phyloP scores from a whole-genome alignment of 441 rosid genomes.

The Erodium moschatum region DNA sequence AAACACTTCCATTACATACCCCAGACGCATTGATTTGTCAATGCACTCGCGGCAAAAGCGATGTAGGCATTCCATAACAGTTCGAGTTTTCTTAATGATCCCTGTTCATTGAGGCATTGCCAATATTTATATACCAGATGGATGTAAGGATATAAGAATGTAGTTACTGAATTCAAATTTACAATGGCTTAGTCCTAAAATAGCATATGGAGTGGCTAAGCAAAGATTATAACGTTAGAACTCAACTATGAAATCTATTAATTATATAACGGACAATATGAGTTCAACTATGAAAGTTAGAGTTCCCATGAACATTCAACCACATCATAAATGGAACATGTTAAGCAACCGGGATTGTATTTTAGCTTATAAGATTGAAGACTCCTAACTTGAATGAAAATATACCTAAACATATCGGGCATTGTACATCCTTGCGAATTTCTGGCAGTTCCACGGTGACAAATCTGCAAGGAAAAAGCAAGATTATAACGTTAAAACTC shows the following conservation, averaged over 20 bases:
- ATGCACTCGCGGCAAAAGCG: constrained; percentile 94
- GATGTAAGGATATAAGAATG: not conserved
- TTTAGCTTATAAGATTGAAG: not conserved
- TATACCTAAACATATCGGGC: constrained; percentile 86
- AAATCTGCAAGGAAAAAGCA: constrained; percentile 52
- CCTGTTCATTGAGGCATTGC: constrained; percentile 34
- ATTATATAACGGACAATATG: not conserved
- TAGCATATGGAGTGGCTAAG: not conserved
- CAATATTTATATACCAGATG: not conserved
- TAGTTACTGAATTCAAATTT: not conserved
- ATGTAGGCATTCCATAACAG: constrained; percentile 93
- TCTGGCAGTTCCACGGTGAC: constrained; percentile 53
- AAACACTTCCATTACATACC: constrained; percentile 40
- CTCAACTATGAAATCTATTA: not conserved
- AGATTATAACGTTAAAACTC: constrained; percentile 13
- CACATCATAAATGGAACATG: not conserved
- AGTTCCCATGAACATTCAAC: not conserved
- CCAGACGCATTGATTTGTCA: constrained; percentile 92
- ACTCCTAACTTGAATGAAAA: not conserved
- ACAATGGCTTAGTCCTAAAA: not conserved
- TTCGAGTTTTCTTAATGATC: constrained; percentile 84
- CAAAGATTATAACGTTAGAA: no score
- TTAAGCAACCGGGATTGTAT: not conserved
- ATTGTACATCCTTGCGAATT: constrained; percentile 74
- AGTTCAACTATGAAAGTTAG: not conserved